Evolutionary conservation across 2,329 filamentous ascomycete species (phyloP).

Genomic region (Ceratocystis huliohia): DNA sequence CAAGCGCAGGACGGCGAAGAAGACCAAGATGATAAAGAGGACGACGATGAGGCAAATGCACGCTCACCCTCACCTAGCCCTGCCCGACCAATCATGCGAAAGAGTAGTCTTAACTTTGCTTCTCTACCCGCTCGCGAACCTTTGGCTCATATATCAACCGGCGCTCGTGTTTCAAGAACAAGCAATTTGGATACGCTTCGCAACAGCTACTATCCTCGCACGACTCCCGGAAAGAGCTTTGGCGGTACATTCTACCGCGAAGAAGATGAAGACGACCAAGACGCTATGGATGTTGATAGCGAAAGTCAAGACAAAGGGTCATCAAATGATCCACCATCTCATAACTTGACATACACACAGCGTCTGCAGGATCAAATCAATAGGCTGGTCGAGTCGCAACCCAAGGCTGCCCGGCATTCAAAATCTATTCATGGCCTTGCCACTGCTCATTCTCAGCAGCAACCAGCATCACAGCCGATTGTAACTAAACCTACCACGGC

Average conservation of each 20-base stretch:
- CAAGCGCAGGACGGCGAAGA: slow-evolving; percentile 14
- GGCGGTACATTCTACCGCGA: slow-evolving; percentile 38
- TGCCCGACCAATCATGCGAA: slow-evolving; percentile 64
- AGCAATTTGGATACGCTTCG: slow-evolving; percentile 66
- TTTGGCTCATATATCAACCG: slow-evolving; percentile 73
- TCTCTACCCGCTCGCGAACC: slow-evolving; percentile 85
- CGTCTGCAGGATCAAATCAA: slow-evolving; percentile 86
- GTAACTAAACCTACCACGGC: slow-evolving; percentile 27
- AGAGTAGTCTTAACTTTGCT: slow-evolving; percentile 91
- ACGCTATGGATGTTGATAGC: slow-evolving; percentile 26
- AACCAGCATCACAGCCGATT: not conserved
- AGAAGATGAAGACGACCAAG: slow-evolving; percentile 40
- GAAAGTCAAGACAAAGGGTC: slow-evolving; percentile 32
- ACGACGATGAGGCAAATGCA: slow-evolving; percentile 41
- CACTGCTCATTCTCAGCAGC: slow-evolving; percentile 3
- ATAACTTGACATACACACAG: slow-evolving; percentile 89
- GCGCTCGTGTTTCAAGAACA: slow-evolving; percentile 56
- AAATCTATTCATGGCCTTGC: slow-evolving; percentile 35
- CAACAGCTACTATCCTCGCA: slow-evolving; percentile 60
- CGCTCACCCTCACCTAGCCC: slow-evolving; percentile 62
- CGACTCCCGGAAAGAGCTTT: slow-evolving; percentile 61
- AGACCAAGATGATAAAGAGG: slow-evolving; percentile 23
- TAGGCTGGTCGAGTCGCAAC: slow-evolving; percentile 48
- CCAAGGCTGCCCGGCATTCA: slow-evolving; percentile 35
- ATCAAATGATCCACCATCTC: slow-evolving; percentile 31